Conservation (phyloP, 1,284 basidiomycete genomes). For the Rhodotorula sp. region DNA sequence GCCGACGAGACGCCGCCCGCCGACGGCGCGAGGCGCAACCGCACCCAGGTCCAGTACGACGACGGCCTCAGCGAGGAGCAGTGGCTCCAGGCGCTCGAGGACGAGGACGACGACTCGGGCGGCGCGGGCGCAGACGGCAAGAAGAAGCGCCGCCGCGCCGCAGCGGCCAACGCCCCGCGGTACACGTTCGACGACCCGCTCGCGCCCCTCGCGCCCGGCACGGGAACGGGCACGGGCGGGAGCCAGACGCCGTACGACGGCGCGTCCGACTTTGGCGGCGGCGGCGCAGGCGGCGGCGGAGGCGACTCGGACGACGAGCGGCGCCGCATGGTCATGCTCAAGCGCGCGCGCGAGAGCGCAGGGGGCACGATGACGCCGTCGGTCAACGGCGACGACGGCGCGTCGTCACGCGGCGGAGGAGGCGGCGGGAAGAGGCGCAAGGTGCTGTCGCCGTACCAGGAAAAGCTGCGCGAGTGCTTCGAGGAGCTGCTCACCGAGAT, state of each 20-base stretch:
- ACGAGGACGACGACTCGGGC: conserved; percentile 37
- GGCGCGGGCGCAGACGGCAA: conserved; percentile 14
- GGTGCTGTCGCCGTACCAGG: conserved; percentile 57
- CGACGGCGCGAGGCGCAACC: conserved; percentile 71
- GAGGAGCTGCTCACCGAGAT: conserved; percentile 79
- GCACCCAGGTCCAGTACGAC: conserved; percentile 86
- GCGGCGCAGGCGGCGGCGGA: background rate
- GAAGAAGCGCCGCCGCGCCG: conserved; percentile 13
- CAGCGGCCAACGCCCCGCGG: conserved; percentile 9
- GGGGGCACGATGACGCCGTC: background rate
- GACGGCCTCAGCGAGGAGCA: conserved; percentile 94
- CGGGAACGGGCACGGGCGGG: background rate
- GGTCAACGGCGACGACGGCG: conserved; percentile 19
- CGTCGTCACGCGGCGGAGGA: conserved; percentile 7
- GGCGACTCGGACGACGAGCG: conserved; percentile 31
- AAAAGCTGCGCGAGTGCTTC: conserved; percentile 82
- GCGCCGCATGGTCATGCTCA: conserved; percentile 14
- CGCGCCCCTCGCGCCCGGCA: background rate
- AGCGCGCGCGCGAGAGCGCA: conserved; percentile 5
- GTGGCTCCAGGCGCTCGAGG: conserved; percentile 68
- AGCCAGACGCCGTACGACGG: background rate
- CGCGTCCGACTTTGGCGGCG: too few species aligned
- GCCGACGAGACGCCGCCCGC: conserved; percentile 57
- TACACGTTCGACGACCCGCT: conserved; percentile 14
- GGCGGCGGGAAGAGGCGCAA: conserved; percentile 36